Percentiles rank a stretch among this genome's conserved stretches.
Evolutionary conservation across 2,329 filamentous ascomycete species (phyloP).

Genomic region (Clonostachys solani): DNA sequence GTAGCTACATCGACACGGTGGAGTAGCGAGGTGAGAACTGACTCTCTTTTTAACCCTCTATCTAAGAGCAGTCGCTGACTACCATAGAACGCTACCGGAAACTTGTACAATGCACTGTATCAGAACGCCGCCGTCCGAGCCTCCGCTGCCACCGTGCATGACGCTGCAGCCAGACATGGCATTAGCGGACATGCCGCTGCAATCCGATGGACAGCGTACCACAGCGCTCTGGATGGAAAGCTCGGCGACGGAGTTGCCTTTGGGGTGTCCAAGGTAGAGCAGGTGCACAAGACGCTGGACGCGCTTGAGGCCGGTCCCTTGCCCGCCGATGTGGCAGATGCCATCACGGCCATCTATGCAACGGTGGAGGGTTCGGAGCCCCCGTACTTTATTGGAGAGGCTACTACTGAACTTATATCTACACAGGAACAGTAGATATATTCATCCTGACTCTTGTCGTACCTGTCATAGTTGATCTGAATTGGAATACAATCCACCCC

Average conservation of each 20-base stretch:
- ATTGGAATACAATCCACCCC: too few relatives aligned
- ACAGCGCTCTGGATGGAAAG: slow-evolving; percentile 20
- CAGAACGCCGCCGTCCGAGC: slow-evolving; percentile 16
- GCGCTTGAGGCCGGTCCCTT: slow-evolving; percentile 31
- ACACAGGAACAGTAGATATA: too few relatives aligned
- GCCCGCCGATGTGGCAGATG: slow-evolving; percentile 22
- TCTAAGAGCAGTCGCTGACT: neutral
- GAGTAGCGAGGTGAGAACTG: slow-evolving; percentile 15
- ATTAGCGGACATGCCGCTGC: slow-evolving; percentile 32
- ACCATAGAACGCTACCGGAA: slow-evolving; percentile 6
- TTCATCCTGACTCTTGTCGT: too few relatives aligned
- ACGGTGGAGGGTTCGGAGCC: too few relatives aligned
- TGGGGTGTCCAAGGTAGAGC: slow-evolving; percentile 23
- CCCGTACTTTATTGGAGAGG: too few relatives aligned
- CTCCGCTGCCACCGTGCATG: slow-evolving; percentile 15
- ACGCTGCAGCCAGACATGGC: slow-evolving; percentile 20
- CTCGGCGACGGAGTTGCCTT: slow-evolving; percentile 29
- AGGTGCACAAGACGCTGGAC: slow-evolving; percentile 26
- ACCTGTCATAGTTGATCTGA: too few relatives aligned
- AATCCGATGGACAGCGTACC: slow-evolving; percentile 31
- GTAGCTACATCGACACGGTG: slow-evolving; percentile 9
- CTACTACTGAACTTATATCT: too few relatives aligned
- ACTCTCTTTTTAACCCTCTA: slow-evolving; percentile 4
- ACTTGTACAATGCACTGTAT: slow-evolving; percentile 17
- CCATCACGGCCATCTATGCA: slow-evolving; percentile 11